A percentile compares a stretch with the other conserved stretches of the same genome.
phyloP scores from a whole-genome alignment of 164 flowering plant genomes.

The Vitis rupestris region DNA sequence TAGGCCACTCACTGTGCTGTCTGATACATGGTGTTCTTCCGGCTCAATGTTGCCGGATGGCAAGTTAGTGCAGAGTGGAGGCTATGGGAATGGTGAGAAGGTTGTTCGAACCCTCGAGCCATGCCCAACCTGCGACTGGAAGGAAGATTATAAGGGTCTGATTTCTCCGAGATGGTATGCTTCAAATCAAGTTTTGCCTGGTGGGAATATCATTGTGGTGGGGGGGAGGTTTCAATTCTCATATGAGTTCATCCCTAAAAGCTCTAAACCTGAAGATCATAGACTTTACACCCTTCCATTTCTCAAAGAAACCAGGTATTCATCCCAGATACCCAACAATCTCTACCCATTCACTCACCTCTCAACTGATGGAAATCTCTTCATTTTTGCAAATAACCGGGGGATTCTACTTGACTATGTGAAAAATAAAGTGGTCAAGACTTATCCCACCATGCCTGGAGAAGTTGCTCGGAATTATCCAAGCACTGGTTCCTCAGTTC shows the following conservation, averaged over 20 bases:
- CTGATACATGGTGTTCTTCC: slow-evolving; percentile 63
- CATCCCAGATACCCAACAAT: slow-evolving; percentile 25
- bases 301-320: slow-evolving; percentile 29
- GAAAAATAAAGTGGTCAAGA: slow-evolving; percentile 28
- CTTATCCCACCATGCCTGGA: slow-evolving; percentile 43
- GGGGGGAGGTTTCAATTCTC: slow-evolving; percentile 39
- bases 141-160: slow-evolving; percentile 26
- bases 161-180: slow-evolving; percentile 46
- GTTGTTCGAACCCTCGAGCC: slow-evolving; percentile 34
- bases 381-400: slow-evolving; percentile 49
- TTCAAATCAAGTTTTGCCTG: slow-evolving; percentile 41
- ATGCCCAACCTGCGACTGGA: slow-evolving; percentile 47
- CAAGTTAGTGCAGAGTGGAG: slow-evolving; percentile 39
- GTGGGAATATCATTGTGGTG: slow-evolving; percentile 37
- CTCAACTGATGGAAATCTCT: slow-evolving; percentile 44
- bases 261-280: neutral
- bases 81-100: slow-evolving; percentile 28
- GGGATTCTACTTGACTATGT: slow-evolving; percentile 45
- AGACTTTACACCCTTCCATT: slow-evolving; percentile 26
- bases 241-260: slow-evolving; percentile 49
- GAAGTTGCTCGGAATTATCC: slow-evolving; percentile 48
- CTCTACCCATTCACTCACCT: slow-evolving; percentile 49
- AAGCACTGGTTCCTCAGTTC: slow-evolving; percentile 47
- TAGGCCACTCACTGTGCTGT: slow-evolving; percentile 34
- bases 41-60: slow-evolving; percentile 45